Base-by-base conservation (phyloP, 1,284 basidiomycete species). In the Phlebopus sp. region DNA sequence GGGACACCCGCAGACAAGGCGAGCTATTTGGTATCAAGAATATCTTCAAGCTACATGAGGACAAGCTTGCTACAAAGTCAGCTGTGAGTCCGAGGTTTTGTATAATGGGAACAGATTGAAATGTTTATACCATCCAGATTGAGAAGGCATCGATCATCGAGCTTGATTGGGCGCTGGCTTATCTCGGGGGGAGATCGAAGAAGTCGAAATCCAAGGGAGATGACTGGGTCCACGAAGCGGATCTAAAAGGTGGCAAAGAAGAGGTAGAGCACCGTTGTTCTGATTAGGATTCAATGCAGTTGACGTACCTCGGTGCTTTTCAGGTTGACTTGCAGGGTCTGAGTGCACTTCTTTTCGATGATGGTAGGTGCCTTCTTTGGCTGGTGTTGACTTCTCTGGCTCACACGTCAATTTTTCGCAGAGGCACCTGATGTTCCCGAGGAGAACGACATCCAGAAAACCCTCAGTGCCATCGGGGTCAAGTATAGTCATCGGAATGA, bases 11-110 rank as follows among this genome's bases (percentile, higher is more conserved):
- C 2, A 82, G 82, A 57, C 81, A 84, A 56, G 90, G 90, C 17
- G 90, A 92, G 58, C 74, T 92, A 5, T 92, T 92, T 56, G 90
- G 90, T 2, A 73, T 87, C 44, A 81, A 84, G 58, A 92, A 92
- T 58, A 86, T 92, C 36, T 91, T 92, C 67, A 81, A 75, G 53
- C 69, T 92, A n/a, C 84, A 90, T 51, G 87, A 89, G 60, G 71
- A 75, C 49, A 80, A 75, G 14, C 67, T 84, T n/a, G 77, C 83
- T 30, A 91, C 87, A 0, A 88, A 91, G 64, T 76, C 78, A 65
- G 77, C 82, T 50, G 87, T 87, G 67, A 48, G 77, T 59, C 18
- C 7, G 13, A 18, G 10, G 19, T 43, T 23, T 13, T 11, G 34
- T 17, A 13, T 17, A 5, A 5, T 21, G 40, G 9, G 2, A n/a